Percentiles rank a stretch among this genome's conserved stretches.
These are phyloP conservation scores for Podospora comata DNA, from an alignment of 495 filamentous ascomycete genomes.

Conservation along the genomic window DNA sequence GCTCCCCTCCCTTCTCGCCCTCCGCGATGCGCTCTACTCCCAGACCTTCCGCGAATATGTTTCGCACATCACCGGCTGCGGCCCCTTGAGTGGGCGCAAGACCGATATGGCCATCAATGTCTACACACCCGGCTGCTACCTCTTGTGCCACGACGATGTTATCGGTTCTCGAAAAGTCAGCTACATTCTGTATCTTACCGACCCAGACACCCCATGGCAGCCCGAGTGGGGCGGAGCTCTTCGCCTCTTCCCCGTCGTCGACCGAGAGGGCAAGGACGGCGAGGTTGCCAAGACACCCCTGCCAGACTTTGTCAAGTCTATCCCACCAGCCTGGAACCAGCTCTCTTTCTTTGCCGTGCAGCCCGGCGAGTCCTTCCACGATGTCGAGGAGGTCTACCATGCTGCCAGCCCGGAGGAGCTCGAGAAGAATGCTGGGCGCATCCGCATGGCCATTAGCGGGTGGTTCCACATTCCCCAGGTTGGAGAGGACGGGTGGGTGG, in stretches of 20 bases:
- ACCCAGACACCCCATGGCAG: constrained; percentile 89
- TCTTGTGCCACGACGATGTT: constrained; percentile 97
- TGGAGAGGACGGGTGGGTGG: constrained; percentile 89
- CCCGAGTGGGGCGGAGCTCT: constrained; percentile 91
- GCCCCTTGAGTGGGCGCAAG: constrained; percentile 84
- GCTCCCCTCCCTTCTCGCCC: constrained; percentile 77
- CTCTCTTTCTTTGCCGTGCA: constrained; percentile 97
- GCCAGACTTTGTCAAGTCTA: constrained; percentile 69
- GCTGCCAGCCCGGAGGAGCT: constrained; percentile 48
- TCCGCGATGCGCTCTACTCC: constrained; percentile 92
- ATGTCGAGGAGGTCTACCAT: constrained; percentile 96
- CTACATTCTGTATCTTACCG: constrained; percentile 95
- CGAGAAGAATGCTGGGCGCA: constrained; percentile 63
- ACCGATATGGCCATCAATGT: constrained; percentile 99
- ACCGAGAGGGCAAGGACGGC: constrained; percentile 62
- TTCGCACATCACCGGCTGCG: constrained; percentile 76
- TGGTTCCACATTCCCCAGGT: constrained; percentile 98
- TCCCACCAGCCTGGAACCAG: constrained; percentile 95
- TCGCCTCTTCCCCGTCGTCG: constrained; percentile 75
- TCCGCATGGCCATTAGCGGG: constrained; percentile 97
- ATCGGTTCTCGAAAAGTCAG: constrained; percentile 90
- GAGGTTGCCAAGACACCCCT: constrained; percentile 68
- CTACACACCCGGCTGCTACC: constrained; percentile 92
- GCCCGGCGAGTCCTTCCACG: constrained; percentile 95
- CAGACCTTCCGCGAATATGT: constrained; percentile 83